These are phyloP conservation scores for Boletus sp. DNA, from an alignment of 1,284 basidiomycete species.

Conservation along the genomic window DNA sequence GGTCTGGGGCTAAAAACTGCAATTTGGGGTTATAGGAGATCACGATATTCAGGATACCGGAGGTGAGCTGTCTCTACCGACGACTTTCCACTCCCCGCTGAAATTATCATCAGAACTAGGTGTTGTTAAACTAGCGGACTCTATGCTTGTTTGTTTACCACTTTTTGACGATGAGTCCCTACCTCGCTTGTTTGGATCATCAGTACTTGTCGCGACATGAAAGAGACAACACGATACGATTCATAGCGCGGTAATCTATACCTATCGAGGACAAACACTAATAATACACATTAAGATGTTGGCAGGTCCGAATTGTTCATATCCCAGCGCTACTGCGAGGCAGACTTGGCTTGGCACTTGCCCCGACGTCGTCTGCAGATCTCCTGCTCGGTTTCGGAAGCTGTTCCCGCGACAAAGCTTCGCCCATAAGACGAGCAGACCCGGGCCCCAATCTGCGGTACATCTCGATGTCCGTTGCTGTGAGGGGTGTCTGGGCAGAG, in stretches of 20 bases:
- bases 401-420: conserved; percentile 1
- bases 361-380: conserved; percentile 8
- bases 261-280: conserved; percentile 8
- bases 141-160: conserved; percentile 9
- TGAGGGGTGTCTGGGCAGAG: conserved; percentile 17
- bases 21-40: conserved; percentile 47
- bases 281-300: conserved; percentile 14
- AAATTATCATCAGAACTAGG: conserved; percentile 26
- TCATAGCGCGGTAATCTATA: conserved; percentile 3
- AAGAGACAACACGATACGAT: not conserved
- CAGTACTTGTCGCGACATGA: not conserved
- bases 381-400: not conserved
- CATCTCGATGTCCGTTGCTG: conserved; percentile 25
- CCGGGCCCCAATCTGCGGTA: conserved; percentile 21
- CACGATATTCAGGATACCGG: conserved; percentile 72
- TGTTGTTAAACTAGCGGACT: conserved; percentile 5
- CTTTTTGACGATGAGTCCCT: conserved; percentile 1
- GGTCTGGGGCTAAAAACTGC: not conserved
- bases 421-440: not conserved
- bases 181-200: conserved; percentile 4
- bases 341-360: not conserved
- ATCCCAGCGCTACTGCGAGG: conserved; percentile 39
- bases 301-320: conserved; percentile 21
- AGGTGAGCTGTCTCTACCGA: conserved; percentile 38
- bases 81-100: not conserved